Conservation (phyloP, 2,329 filamentous ascomycete genomes). For the Fusarium concolor region DNA sequence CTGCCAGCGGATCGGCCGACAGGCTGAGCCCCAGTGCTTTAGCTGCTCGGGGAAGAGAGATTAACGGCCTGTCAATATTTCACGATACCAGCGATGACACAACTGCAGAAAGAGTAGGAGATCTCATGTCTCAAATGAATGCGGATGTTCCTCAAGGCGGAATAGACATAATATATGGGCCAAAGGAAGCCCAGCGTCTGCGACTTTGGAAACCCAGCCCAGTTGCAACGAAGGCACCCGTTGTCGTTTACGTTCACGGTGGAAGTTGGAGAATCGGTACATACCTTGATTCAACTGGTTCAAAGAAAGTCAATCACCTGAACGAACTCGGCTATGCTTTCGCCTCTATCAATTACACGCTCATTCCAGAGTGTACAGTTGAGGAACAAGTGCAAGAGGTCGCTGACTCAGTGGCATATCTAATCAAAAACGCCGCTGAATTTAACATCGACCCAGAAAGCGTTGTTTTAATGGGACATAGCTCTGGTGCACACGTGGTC, state of each 20-base stretch:
- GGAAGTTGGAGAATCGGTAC: constrained; percentile 14
- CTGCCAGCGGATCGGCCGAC: accelerated
- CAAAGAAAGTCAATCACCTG: constrained; percentile 5
- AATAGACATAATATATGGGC: background rate
- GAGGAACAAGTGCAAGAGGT: constrained; percentile 16
- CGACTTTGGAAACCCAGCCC: background rate
- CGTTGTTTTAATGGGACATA: constrained; percentile 8
- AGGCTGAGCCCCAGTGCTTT: background rate
- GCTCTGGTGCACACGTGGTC: constrained; percentile 7
- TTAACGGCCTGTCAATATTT: background rate
- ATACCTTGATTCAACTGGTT: constrained; percentile 10
- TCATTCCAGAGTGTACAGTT: background rate
- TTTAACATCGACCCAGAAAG: background rate
- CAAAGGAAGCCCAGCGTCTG: background rate
- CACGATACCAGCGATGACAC: background rate
- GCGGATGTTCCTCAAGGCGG: background rate
- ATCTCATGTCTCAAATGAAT: background rate
- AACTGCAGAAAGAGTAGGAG: background rate
- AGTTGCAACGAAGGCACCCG: background rate
- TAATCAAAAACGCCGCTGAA: background rate
- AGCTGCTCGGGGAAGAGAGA: background rate
- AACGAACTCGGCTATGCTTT: background rate
- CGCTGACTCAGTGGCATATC: background rate
- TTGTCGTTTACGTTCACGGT: constrained; percentile 1
- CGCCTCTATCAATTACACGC: background rate